These are phyloP conservation scores for Globisporangium camurandrum DNA, from an alignment of 352 stramenopile genomes.

Conservation along the genomic window DNA sequence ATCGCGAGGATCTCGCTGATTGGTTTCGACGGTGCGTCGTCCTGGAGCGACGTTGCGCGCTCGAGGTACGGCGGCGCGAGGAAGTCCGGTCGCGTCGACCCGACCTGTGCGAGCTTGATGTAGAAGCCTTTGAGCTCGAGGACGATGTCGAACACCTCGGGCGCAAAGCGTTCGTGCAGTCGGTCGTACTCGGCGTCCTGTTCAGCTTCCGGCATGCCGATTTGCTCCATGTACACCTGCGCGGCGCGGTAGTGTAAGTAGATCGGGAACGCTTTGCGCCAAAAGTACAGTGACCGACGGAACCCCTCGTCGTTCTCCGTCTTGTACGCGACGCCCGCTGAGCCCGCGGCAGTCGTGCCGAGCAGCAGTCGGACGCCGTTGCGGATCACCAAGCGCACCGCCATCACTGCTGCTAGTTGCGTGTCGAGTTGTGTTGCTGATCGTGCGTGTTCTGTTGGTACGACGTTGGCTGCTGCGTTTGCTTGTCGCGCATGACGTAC, in stretches of 20 bases:
- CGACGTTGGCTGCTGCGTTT: neutral
- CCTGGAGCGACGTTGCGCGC: conserved; percentile 63
- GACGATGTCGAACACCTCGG: conserved; percentile 76
- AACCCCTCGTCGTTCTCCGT: conserved; percentile 75
- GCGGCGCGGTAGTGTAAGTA: conserved; percentile 75
- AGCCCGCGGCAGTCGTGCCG: conserved; percentile 33
- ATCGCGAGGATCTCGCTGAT: conserved; percentile 67
- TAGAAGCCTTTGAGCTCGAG: conserved; percentile 84
- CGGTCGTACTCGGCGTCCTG: conserved; percentile 67
- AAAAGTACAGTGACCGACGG: conserved; percentile 76
- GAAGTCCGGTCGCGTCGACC: conserved; percentile 75
- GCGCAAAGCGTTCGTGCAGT: conserved; percentile 70
- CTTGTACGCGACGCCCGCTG: conserved; percentile 44
- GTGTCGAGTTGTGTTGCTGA: neutral
- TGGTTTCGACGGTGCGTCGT: conserved; percentile 70
- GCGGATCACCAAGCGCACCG: conserved; percentile 31
- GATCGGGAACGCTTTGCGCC: conserved; percentile 82
- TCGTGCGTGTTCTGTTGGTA: neutral
- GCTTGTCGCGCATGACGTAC: too few species aligned
- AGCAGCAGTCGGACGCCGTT: conserved; percentile 55
- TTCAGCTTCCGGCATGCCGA: conserved; percentile 31
- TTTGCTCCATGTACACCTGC: conserved; percentile 68
- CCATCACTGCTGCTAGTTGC: too few species aligned
- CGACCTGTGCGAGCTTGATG: conserved; percentile 80
- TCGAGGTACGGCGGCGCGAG: conserved; percentile 76